Percentiles rank a stretch among this genome's conserved stretches.
Conservation (phyloP, 768 basidiomycete species). For the Phanerochaete carnosa region DNA sequence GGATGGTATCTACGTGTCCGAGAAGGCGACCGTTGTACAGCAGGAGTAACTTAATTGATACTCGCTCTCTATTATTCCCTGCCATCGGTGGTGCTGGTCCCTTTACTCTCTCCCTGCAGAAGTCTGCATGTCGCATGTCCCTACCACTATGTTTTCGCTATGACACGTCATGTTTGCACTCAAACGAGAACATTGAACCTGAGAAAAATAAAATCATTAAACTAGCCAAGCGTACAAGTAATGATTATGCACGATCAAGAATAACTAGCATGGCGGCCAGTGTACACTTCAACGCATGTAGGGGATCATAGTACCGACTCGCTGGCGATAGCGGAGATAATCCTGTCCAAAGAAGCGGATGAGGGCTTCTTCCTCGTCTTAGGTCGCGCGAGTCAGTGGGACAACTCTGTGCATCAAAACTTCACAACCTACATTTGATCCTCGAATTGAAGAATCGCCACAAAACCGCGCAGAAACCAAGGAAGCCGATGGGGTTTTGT, state of each 20-base stretch:
- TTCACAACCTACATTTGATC: constrained; percentile 59
- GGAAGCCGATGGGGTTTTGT: constrained; percentile 77
- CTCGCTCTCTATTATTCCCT: constrained; percentile 7
- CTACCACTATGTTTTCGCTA: constrained; percentile 2
- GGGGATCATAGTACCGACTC: constrained; percentile 86
- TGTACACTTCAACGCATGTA: constrained; percentile 60
- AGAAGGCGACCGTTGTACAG: constrained; percentile 63
- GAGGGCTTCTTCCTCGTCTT: constrained; percentile 83
- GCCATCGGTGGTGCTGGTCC: constrained; percentile 12
- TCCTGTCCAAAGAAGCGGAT: constrained; percentile 88
- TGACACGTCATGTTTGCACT: neutral
- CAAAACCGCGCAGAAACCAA: constrained; percentile 62
- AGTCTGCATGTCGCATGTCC: constrained; percentile 27
- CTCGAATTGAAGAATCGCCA: constrained; percentile 87
- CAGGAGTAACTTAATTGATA: constrained; percentile 32
- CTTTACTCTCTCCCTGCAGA: constrained; percentile 20
- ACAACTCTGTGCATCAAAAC: neutral
- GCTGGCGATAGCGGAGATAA: constrained; percentile 71
- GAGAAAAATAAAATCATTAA: no score
- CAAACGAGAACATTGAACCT: neutral
- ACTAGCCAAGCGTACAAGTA: neutral
- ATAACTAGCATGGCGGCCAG: neutral
- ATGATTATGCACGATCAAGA: neutral
- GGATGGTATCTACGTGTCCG: constrained; percentile 90
- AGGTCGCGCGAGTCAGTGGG: neutral